Evolutionary conservation across 345 rosid species (phyloP).

Genomic region (Salix arbutifolia): DNA sequence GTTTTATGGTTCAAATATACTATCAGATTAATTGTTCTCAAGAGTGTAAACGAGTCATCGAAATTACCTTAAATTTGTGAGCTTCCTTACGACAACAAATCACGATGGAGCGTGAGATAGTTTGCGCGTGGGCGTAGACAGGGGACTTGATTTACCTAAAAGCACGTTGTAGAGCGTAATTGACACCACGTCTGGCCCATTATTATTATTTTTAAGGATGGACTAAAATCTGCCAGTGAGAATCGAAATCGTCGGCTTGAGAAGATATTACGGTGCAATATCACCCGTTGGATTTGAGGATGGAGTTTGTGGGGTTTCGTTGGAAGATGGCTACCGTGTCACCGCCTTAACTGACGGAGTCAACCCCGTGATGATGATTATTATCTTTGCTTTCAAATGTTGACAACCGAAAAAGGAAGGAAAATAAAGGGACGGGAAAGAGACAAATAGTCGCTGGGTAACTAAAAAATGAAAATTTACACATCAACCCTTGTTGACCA

Average conservation of each 20-base stretch:
- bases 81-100: background rate
- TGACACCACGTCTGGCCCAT: background rate
- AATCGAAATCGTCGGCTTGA: constrained; percentile 2
- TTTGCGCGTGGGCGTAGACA: background rate
- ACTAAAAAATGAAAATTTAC: no score
- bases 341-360: constrained; percentile 37
- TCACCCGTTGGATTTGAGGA: constrained; percentile 13
- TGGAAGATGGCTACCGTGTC: background rate
- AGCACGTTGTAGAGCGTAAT: constrained; percentile 2
- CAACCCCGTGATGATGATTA: background rate
- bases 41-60: no score
- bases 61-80: no score
- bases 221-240: background rate
- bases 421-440: no score
- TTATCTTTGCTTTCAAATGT: background rate
- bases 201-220: background rate
- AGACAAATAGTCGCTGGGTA: no score
- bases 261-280: constrained; percentile 18
- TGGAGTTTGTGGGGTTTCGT: background rate
- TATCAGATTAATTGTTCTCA: no score
- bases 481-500: no score
- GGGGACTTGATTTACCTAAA: background rate
- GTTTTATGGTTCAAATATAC: no score
- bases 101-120: background rate
- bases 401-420: background rate